Base-by-base conservation (phyloP, 495 filamentous ascomycete genomes). In the Immersiella caudata region DNA sequence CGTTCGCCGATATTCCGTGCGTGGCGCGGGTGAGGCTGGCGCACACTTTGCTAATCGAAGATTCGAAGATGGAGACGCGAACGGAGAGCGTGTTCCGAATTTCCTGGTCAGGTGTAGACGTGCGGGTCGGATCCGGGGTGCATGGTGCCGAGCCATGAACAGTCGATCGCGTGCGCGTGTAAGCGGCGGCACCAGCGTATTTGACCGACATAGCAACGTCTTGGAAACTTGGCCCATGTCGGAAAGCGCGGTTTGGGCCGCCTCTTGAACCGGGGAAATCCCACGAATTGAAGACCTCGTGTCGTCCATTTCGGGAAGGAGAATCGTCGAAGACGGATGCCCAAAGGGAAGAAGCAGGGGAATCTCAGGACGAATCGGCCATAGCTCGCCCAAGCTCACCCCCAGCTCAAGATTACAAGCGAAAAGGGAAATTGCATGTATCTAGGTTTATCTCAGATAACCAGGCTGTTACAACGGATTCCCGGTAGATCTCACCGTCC, bases 241-340 rank as follows among this genome's bases (percentile, higher is more conserved):
- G 49, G 12, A 33, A 52, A 52, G 12, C 49, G 4, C 16, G 49
- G 49, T 52, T 52, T 14, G 12, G 16, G 49, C 49, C 49, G 49
- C 49, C 4, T 52, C 49, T 52, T 52, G 49, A 33, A 52, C 49
- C 49, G 49, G 49, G 18, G 49, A 52, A 5, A 52, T 52, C 49
- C 21, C 69, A 64, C 26, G 27, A 67, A 79, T 26, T 8, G 29
- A 33, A 3, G 29, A 33, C 8, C 29, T 3, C 29, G 29, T 33
- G 29, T 33, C 29, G 29, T 8, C 29, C 29, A 8, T 33, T 33
- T 33, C 29, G 29, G 29, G 29, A 33, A 33, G 29, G 29, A 33
- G 29, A 33, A n/a, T n/a, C n/a, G n/a, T n/a, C n/a, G n/a, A n/a
- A n/a, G n/a, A n/a, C n/a, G n/a, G n/a, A n/a, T n/a, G n/a, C n/a